phyloP scores from a whole-genome alignment of 1,139 yeast species.

The Nadsonia commutata region DNA sequence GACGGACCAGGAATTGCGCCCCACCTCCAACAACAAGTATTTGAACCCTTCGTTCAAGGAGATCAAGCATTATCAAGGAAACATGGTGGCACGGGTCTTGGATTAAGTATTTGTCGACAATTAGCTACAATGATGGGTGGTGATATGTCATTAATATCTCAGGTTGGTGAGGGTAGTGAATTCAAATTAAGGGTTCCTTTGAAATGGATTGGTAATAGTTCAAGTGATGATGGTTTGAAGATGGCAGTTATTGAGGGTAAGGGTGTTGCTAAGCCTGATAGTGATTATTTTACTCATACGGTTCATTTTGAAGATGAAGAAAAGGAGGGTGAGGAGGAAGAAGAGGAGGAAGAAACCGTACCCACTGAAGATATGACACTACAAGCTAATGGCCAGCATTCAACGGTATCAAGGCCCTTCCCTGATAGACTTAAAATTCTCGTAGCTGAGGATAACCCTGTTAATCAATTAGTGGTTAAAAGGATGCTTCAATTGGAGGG shows the following conservation, averaged over 20 bases:
- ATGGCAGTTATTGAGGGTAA: neutral
- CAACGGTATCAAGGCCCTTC: conserved; percentile 30
- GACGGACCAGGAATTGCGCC: conserved; percentile 90
- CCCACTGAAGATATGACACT: conserved; percentile 1
- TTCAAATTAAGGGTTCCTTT: conserved; percentile 72
- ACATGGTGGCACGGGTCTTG: conserved; percentile 92
- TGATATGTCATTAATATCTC: conserved; percentile 49
- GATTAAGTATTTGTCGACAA: conserved; percentile 84
- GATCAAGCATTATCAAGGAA: conserved; percentile 86
- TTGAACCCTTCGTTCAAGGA: conserved; percentile 94
- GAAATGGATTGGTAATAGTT: conserved; percentile 38
- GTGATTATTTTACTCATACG: neutral
- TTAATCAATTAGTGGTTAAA: conserved; percentile 80
- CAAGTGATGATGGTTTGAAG: conserved; percentile 4
- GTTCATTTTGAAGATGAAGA: neutral
- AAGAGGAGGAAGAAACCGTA: conserved; percentile 1
- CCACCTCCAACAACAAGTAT: conserved; percentile 64
- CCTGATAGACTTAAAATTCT: conserved; percentile 31
- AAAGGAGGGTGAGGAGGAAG: conserved; percentile 1
- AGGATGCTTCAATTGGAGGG: conserved; percentile 79
- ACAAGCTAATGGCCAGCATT: neutral
- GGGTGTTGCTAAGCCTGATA: neutral
- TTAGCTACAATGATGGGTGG: conserved; percentile 69
- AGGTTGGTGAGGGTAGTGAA: conserved; percentile 63
- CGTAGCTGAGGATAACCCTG: conserved; percentile 89